Evolutionary conservation across 148 eudicot species (phyloP).

Genomic region (Pharnaceum exiguum): DNA sequence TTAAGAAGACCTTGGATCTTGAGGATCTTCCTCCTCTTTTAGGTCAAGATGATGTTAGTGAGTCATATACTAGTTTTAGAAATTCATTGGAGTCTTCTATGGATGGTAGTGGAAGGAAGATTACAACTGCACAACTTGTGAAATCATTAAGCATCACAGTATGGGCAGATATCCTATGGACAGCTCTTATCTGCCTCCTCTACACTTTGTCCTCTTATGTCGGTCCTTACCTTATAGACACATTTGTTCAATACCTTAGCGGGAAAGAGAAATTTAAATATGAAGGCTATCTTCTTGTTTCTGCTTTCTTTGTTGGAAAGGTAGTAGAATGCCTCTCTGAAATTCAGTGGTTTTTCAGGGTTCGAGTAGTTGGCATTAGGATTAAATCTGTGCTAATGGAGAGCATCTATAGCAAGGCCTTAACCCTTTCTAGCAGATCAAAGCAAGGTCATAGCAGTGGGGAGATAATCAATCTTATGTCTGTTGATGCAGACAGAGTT

Average conservation of each 20-base stretch:
- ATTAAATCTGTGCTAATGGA: constrained; percentile 31
- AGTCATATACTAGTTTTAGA: constrained; percentile 21
- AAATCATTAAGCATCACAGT: constrained; percentile 27
- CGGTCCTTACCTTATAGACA: constrained; percentile 42
- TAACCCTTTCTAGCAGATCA: constrained; percentile 31
- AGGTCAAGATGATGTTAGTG: constrained; percentile 24
- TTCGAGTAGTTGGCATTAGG: constrained; percentile 32
- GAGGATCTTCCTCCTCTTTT: constrained; percentile 42
- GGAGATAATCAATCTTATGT: constrained; percentile 42
- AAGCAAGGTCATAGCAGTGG: constrained; percentile 43
- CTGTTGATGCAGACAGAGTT: constrained; percentile 41
- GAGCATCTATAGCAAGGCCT: constrained; percentile 34
- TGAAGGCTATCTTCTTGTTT: constrained; percentile 31
- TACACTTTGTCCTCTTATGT: constrained; percentile 32
- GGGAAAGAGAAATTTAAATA: constrained; percentile 21
- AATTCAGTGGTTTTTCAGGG: constrained; percentile 40
- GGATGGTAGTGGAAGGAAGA: constrained; percentile 10
- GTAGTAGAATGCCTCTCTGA: constrained; percentile 33
- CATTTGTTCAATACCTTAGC: constrained; percentile 42
- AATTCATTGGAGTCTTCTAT: constrained; percentile 16
- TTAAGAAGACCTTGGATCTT: constrained; percentile 32
- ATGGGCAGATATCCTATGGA: constrained; percentile 29
- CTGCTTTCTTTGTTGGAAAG: constrained; percentile 30
- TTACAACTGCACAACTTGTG: constrained; percentile 24
- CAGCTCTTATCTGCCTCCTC: constrained; percentile 23